A percentile compares a stretch with the other conserved stretches of the same genome.
Conservation (phyloP, 2,329 filamentous ascomycete species). For the Phialophora expanda region DNA sequence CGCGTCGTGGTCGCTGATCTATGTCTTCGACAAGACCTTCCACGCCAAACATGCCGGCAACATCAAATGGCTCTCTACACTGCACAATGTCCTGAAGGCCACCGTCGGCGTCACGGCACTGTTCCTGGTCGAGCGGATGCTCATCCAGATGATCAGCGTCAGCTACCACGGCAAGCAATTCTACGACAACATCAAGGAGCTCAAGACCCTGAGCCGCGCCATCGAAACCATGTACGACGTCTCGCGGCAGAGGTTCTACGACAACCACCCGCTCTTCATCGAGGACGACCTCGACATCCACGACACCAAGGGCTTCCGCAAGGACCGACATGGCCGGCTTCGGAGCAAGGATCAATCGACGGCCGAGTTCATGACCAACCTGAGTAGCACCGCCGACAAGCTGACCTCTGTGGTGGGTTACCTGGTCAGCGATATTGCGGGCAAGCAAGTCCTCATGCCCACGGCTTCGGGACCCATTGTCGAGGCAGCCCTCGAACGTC, state of each 20-base stretch:
- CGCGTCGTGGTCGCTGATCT: slow-evolving; percentile 26
- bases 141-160: slow-evolving; percentile 32
- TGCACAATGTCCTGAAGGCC: slow-evolving; percentile 31
- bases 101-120: slow-evolving; percentile 42
- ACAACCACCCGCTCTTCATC: slow-evolving; percentile 22
- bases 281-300: slow-evolving; percentile 32
- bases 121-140: slow-evolving; percentile 43
- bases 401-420: slow-evolving; percentile 26
- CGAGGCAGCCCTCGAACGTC: slow-evolving; percentile 41
- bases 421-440: slow-evolving; percentile 30
- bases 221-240: slow-evolving; percentile 33
- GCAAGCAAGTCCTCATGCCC: slow-evolving; percentile 26
- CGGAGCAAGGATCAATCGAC: slow-evolving; percentile 19
- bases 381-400: slow-evolving; percentile 26
- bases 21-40: slow-evolving; percentile 26
- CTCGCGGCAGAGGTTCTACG: slow-evolving; percentile 23
- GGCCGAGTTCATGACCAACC: slow-evolving; percentile 29
- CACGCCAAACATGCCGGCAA: slow-evolving; percentile 24
- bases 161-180: slow-evolving; percentile 33
- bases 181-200: slow-evolving; percentile 32
- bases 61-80: slow-evolving; percentile 26
- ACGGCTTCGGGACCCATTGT: slow-evolving; percentile 42
- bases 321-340: slow-evolving; percentile 20
- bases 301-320: slow-evolving; percentile 28
- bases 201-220: slow-evolving; percentile 27